Conservation (phyloP, 805 yeast genomes). For the Ascoidea tarda region DNA sequence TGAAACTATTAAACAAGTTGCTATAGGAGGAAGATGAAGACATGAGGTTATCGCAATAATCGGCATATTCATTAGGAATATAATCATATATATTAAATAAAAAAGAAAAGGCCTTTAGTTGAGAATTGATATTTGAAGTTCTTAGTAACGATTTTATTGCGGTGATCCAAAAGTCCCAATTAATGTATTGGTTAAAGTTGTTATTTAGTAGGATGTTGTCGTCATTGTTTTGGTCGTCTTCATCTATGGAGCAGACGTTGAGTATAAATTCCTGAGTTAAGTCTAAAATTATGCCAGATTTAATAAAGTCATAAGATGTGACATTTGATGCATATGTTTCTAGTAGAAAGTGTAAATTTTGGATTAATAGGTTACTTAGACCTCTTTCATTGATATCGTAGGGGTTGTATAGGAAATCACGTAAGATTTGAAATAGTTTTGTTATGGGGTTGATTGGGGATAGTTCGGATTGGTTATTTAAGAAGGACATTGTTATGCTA, state of each 20-base stretch:
- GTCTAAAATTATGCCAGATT: conserved; percentile 25
- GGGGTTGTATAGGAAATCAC: conserved; percentile 21
- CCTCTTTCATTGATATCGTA: conserved; percentile 17
- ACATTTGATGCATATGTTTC: conserved; percentile 21
- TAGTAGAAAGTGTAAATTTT: conserved; percentile 21
- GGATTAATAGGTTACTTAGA: conserved; percentile 10
- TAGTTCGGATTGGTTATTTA: neutral
- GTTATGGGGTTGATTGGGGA: conserved; percentile 13
- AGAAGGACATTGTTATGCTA: neutral
- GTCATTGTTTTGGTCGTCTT: conserved; percentile 11
- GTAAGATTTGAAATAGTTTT: conserved; percentile 19
- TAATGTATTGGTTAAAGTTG: conserved; percentile 18
- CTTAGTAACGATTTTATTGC: conserved; percentile 44
- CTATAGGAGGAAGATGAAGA: conserved; percentile 1
- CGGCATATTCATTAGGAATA: conserved; percentile 28
- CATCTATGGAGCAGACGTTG: conserved; percentile 8
- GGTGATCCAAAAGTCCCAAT: conserved; percentile 71
- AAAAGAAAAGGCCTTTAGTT: conserved; percentile 49
- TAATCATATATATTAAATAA: conserved; percentile 65
- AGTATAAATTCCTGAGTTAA: conserved; percentile 21
- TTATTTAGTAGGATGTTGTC: conserved; percentile 5
- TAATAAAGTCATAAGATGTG: conserved; percentile 24
- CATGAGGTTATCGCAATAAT: neutral
- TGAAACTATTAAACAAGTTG: neutral
- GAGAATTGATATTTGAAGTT: conserved; percentile 47